Evolutionary conservation across 768 basidiomycete species (phyloP).

Genomic region (Boletus bicolor): DNA sequence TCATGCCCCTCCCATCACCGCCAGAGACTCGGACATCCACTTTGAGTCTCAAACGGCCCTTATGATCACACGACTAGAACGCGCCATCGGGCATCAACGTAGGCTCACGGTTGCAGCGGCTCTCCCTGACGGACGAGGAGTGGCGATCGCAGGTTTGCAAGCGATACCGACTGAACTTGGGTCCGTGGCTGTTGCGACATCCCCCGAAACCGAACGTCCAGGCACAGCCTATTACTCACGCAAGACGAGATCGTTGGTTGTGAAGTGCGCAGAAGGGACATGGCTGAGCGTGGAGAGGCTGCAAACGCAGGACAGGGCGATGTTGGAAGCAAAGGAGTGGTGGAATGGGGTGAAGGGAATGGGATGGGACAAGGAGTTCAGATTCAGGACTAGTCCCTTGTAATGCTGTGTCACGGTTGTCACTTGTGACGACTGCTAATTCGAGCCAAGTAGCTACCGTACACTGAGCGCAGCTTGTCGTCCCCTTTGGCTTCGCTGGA

Average conservation of each 20-base stretch:
- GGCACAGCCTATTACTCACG: conserved; percentile 46
- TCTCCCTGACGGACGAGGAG: conserved; percentile 28
- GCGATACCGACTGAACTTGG: conserved; percentile 5
- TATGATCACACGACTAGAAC: conserved; percentile 21
- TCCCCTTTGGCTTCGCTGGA: conserved; percentile 4
- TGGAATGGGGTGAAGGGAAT: conserved; percentile 65
- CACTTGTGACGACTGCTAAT: conserved; percentile 18
- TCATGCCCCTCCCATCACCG: conserved; percentile 44
- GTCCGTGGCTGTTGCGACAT: background rate
- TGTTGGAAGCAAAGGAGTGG: conserved; percentile 62
- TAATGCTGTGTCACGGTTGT: conserved; percentile 13
- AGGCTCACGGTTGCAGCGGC: conserved; percentile 18
- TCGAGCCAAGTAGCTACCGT: background rate
- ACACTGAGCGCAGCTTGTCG: background rate
- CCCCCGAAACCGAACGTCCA: conserved; percentile 23
- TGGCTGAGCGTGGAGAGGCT: conserved; percentile 53
- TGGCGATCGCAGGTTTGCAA: conserved; percentile 21
- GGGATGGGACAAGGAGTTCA: conserved; percentile 25
- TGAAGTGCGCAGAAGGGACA: conserved; percentile 54
- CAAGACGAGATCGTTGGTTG: conserved; percentile 38
- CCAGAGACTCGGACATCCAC: conserved; percentile 12
- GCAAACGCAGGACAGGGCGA: conserved; percentile 57
- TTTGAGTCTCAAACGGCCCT: conserved; percentile 23
- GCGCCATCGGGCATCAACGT: conserved; percentile 30
- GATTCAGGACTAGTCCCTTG: background rate